Conservation (phyloP, 331 rosid species). For the Quercus lobata region DNA sequence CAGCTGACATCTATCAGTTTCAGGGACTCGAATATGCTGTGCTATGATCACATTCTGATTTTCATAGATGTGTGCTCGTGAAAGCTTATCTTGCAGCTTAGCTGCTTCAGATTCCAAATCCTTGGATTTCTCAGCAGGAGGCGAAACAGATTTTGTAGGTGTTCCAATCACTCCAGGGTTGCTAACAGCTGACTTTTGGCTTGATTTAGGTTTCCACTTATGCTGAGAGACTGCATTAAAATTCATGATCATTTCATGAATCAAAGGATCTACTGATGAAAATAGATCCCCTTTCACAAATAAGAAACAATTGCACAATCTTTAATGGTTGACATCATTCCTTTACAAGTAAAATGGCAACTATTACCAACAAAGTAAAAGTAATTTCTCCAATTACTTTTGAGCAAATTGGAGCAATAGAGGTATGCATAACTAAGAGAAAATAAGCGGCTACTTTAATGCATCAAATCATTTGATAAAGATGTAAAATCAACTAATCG, state of each 20-base stretch:
- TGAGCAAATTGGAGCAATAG: background rate
- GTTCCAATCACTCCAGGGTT: conserved; percentile 80
- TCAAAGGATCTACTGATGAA: background rate
- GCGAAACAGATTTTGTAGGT: conserved; percentile 54
- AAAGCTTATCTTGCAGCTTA: conserved; percentile 54
- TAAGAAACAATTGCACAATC: background rate
- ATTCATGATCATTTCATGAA: conserved; percentile 24
- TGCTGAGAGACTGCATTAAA: conserved; percentile 73
- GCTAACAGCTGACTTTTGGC: conserved; percentile 57
- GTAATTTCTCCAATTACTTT: background rate
- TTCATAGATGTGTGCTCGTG: conserved; percentile 46
- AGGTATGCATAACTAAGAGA: background rate
- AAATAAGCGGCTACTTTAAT: background rate
- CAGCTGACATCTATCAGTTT: conserved; percentile 62
- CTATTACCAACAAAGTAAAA: background rate
- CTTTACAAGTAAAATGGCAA: background rate
- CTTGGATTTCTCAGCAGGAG: conserved; percentile 43
- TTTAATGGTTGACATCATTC: too few species aligned
- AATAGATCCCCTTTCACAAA: background rate
- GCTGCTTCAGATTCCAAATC: conserved; percentile 45
- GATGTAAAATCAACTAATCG: background rate
- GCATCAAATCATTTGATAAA: background rate
- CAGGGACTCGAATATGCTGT: conserved; percentile 82
- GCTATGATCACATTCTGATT: conserved; percentile 85
- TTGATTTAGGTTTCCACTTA: conserved; percentile 93